A percentile compares a stretch with the other conserved stretches of the same genome.
phyloP scores from a whole-genome alignment of 495 filamentous ascomycete genomes.

The Endocarpon pusillum region DNA sequence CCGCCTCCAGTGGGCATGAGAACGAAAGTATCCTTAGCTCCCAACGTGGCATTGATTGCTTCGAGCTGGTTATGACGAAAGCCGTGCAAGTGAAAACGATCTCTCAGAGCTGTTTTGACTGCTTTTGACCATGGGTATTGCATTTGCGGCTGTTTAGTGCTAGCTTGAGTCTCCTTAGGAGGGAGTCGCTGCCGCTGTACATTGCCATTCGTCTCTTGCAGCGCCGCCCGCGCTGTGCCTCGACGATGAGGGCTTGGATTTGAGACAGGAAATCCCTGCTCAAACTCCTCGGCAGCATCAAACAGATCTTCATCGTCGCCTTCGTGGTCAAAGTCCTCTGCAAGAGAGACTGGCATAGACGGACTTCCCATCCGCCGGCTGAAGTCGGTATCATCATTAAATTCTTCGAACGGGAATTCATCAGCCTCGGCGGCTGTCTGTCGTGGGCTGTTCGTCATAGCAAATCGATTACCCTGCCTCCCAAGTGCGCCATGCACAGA shows the following conservation, averaged over 20 bases:
- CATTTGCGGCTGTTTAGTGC: too few relatives aligned
- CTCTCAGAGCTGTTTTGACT: constrained; percentile 56
- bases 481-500: too few relatives aligned
- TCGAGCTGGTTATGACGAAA: constrained; percentile 88
- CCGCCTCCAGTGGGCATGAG: constrained; percentile 96
- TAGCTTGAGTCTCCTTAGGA: constrained; percentile 3
- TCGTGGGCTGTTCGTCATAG: too few relatives aligned
- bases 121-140: constrained; percentile 67
- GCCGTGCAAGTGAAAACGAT: constrained; percentile 64
- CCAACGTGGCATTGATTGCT: constrained; percentile 83
- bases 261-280: constrained; percentile 24
- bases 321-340: constrained; percentile 46
- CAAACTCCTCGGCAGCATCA: constrained; percentile 39
- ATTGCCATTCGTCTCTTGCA: constrained; percentile 41
- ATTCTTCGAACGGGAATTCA: constrained; percentile 8
- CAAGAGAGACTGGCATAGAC: constrained; percentile 6
- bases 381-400: constrained; percentile 22
- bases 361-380: constrained; percentile 32
- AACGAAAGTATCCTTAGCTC: constrained; percentile 77
- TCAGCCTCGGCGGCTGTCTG: too few relatives aligned
- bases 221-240: constrained; percentile 28
- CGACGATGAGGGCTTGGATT: constrained; percentile 11
- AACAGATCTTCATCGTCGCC: constrained; percentile 56
- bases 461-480: too few relatives aligned
- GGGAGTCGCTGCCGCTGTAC: constrained; percentile 5